phyloP scores from a whole-genome alignment of 345 rosid genomes.

The Tarenaya hassleriana region DNA sequence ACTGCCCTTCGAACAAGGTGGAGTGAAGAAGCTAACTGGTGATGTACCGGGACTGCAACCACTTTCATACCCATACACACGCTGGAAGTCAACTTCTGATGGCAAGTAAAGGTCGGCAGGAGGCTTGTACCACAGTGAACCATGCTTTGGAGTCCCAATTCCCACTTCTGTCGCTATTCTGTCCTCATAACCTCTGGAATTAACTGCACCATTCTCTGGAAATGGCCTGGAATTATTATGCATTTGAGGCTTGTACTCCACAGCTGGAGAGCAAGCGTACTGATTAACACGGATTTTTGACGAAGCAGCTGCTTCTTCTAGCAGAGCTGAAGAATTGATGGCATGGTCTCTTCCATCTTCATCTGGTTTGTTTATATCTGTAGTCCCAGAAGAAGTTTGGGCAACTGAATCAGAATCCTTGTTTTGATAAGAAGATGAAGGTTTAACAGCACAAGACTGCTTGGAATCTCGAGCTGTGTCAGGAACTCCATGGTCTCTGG shows the following conservation, averaged over 20 bases:
- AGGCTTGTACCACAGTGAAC: slow-evolving; percentile 43
- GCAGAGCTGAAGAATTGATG: slow-evolving; percentile 36
- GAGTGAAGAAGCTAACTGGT: slow-evolving; percentile 73
- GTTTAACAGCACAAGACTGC: slow-evolving; percentile 31
- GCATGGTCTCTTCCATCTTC: slow-evolving; percentile 42
- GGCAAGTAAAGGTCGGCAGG: slow-evolving; percentile 31
- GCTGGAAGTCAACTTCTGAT: slow-evolving; percentile 33
- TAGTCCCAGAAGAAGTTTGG: slow-evolving; percentile 44
- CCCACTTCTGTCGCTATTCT: slow-evolving; percentile 29
- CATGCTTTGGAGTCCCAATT: slow-evolving; percentile 38
- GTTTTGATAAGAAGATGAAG: slow-evolving; percentile 24
- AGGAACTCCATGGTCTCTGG: slow-evolving; percentile 17
- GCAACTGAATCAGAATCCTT: slow-evolving; percentile 43
- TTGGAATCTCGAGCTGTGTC: slow-evolving; percentile 22
- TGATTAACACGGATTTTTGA: slow-evolving; percentile 35
- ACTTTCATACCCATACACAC: slow-evolving; percentile 32
- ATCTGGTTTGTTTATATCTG: slow-evolving; percentile 37
- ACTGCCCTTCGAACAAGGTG: slow-evolving; percentile 51
- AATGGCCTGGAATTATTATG: slow-evolving; percentile 23
- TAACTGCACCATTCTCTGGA: slow-evolving; percentile 29
- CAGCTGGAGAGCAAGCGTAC: slow-evolving; percentile 47
- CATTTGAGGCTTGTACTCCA: slow-evolving; percentile 35
- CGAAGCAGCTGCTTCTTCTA: slow-evolving; percentile 39
- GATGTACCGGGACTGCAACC: slow-evolving; percentile 45
- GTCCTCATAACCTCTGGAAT: no score